Conservation (phyloP, 2,329 filamentous ascomycete species). For the Rhexocercosporidium sp. region DNA sequence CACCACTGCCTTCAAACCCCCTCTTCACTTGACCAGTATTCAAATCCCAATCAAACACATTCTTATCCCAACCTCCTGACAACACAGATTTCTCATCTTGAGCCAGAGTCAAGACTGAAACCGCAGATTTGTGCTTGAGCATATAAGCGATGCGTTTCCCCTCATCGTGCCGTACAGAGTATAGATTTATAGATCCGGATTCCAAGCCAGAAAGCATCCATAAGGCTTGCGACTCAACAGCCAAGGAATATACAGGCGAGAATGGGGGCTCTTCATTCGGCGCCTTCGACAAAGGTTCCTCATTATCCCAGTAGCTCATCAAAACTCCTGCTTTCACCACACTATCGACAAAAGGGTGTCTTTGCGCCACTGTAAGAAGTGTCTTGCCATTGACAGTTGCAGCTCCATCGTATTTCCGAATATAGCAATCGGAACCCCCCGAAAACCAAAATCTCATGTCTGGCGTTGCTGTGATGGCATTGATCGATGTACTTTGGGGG, state of each 20-base stretch:
- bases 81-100: conserved; percentile 86
- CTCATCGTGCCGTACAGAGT: conserved; percentile 92
- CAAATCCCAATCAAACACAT: conserved; percentile 91
- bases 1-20: conserved; percentile 75
- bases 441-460: conserved; percentile 96
- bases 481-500: conserved; percentile 94
- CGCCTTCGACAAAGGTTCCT: conserved; percentile 64
- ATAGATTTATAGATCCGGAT: conserved; percentile 89
- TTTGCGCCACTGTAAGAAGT: conserved; percentile 90
- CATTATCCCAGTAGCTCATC: conserved; percentile 98
- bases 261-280: conserved; percentile 62
- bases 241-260: conserved; percentile 94
- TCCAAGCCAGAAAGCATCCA: conserved; percentile 93
- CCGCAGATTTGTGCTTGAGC: conserved; percentile 85
- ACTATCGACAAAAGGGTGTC: conserved; percentile 96
- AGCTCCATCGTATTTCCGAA: conserved; percentile 94
- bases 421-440: conserved; percentile 92
- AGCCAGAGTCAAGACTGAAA: conserved; percentile 82
- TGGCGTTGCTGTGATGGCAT: conserved; percentile 87
- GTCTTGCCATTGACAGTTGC: conserved; percentile 95
- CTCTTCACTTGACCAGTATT: conserved; percentile 81
- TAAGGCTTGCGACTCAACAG: conserved; percentile 85
- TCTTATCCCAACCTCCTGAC: conserved; percentile 97
- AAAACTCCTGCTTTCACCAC: conserved; percentile 94
- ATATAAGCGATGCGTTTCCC: conserved; percentile 86